A percentile compares a stretch with the other conserved stretches of the same genome.
Conservation (phyloP, 2,329 filamentous ascomycete species). For the Aspergillus hiratsukae region DNA sequence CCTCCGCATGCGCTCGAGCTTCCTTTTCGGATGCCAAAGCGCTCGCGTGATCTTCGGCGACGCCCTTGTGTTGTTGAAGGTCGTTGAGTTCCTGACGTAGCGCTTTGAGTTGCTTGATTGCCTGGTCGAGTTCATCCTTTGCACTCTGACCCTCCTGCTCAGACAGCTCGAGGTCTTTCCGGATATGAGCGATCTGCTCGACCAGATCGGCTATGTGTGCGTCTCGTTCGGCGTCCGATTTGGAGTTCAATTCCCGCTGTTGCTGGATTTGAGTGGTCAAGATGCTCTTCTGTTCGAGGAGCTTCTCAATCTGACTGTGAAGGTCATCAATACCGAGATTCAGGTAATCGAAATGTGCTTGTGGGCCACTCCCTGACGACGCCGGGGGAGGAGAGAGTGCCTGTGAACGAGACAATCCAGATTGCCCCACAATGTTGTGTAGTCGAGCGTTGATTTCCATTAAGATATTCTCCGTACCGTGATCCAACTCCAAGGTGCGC, state of each 20-base stretch:
- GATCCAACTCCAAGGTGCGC: conserved; percentile 11
- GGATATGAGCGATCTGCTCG: conserved; percentile 55
- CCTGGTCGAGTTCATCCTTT: conserved; percentile 13
- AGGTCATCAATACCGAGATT: conserved; percentile 73
- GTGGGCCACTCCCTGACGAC: conserved; percentile 53
- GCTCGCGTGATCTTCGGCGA: conserved; percentile 1
- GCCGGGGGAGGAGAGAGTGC: conserved; percentile 56
- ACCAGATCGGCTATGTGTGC: conserved; percentile 44
- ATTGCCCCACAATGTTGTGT: conserved; percentile 52
- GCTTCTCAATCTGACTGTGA: conserved; percentile 67
- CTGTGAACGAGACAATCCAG: conserved; percentile 41
- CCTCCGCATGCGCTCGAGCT: conserved; percentile 23
- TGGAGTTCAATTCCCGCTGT: conserved; percentile 86
- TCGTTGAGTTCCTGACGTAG: neutral
- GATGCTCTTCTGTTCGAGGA: conserved; percentile 85
- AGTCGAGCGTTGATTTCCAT: conserved; percentile 62
- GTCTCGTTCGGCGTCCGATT: conserved; percentile 63
- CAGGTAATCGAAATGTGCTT: conserved; percentile 71
- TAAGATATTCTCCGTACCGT: conserved; percentile 53
- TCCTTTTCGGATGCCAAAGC: conserved; percentile 4
- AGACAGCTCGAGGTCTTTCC: conserved; percentile 36
- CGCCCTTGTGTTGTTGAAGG: conserved; percentile 4
- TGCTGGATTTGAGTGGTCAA: conserved; percentile 91
- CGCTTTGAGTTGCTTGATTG: conserved; percentile 1
- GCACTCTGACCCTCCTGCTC: conserved; percentile 30